These are phyloP conservation scores for Samsoniella hepiali DNA, from an alignment of 2,329 filamentous ascomycete species.

Conservation along the genomic window DNA sequence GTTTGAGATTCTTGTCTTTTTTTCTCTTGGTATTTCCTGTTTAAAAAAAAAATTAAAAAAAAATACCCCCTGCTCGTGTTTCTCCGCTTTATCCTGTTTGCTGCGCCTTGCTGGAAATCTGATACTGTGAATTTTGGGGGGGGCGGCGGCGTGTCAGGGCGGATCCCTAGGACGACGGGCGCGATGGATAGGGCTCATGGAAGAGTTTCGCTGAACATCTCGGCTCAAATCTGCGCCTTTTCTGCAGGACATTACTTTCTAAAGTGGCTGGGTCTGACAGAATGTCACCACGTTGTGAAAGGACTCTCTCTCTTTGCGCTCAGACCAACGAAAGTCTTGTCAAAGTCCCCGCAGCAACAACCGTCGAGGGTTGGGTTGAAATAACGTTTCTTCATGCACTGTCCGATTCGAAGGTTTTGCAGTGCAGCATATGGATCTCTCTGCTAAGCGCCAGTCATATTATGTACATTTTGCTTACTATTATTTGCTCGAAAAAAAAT, in stretches of 20 bases:
- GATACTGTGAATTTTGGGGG: not conserved
- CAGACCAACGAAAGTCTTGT: not conserved
- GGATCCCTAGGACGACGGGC: not conserved
- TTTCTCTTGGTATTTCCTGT: not conserved
- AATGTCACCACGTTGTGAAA: not conserved
- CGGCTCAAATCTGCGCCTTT: conserved; percentile 2
- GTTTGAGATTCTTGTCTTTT: not conserved
- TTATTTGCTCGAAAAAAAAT: not conserved
- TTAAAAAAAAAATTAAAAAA: too few species aligned
- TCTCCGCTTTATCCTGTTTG: not conserved
- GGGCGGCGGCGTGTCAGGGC: not conserved
- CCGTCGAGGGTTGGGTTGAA: not conserved
- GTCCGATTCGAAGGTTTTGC: not conserved
- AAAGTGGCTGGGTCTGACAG: not conserved
- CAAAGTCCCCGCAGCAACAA: not conserved
- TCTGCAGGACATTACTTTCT: not conserved
- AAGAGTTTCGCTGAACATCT: conserved; percentile 7
- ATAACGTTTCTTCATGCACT: conserved; percentile 7
- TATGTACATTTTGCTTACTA: not conserved
- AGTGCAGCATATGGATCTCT: not conserved
- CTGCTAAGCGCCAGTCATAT: not conserved
- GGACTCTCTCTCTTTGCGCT: not conserved
- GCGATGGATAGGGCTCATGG: conserved; percentile 2
- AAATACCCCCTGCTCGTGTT: too few species aligned
- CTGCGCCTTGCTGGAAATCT: not conserved